These are phyloP conservation scores for Diaporthe humulicola DNA, from an alignment of 2,329 filamentous ascomycete species.

Conservation along the genomic window DNA sequence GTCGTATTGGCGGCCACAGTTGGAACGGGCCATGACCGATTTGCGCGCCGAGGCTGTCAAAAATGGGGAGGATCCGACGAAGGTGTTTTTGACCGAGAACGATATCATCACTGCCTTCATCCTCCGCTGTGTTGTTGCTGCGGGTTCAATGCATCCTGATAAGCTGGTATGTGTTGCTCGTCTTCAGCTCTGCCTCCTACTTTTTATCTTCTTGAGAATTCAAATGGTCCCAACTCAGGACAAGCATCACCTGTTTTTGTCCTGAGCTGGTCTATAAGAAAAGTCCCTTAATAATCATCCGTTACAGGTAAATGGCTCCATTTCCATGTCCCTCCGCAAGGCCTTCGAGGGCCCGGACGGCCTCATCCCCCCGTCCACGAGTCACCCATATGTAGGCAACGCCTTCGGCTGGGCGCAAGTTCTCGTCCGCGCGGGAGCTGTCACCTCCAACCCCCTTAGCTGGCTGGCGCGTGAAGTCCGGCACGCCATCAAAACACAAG, in stretches of 20 bases:
- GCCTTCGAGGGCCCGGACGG: not conserved
- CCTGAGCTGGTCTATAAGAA: not conserved
- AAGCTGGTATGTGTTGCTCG: not conserved
- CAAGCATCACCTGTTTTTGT: too few species aligned
- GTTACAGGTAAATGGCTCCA: not conserved
- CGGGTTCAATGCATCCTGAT: not conserved
- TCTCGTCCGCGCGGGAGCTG: constrained; percentile 1
- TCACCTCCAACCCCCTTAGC: constrained; percentile 45
- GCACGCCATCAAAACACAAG: constrained; percentile 47
- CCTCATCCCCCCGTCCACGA: not conserved
- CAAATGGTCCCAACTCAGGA: not conserved
- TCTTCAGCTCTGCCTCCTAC: not conserved
- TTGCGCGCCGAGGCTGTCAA: not conserved
- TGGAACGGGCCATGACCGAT: not conserved
- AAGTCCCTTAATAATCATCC: not conserved
- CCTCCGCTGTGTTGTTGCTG: not conserved
- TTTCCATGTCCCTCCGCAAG: not conserved
- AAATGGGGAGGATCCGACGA: not conserved
- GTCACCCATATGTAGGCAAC: constrained; percentile 2
- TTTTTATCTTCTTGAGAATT: not conserved
- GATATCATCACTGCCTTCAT: constrained; percentile 5
- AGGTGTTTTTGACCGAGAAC: not conserved
- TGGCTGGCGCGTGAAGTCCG: constrained; percentile 47
- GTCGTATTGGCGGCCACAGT: not conserved
- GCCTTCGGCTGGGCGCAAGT: constrained; percentile 13